These are phyloP conservation scores for Podospora comata DNA, from an alignment of 495 filamentous ascomycete genomes.

Conservation along the genomic window DNA sequence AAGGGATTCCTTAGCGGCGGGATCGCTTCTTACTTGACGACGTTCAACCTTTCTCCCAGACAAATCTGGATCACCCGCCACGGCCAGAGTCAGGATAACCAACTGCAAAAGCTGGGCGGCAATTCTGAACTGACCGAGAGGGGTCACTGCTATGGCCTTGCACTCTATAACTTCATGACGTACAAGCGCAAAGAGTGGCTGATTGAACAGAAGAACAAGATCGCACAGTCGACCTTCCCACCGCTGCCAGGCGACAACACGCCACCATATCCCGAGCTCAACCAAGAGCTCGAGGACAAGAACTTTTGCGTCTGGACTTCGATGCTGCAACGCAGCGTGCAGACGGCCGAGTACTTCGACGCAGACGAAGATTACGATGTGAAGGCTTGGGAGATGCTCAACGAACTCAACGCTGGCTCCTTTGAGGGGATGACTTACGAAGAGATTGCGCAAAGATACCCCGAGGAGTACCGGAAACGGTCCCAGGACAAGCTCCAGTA, in stretches of 20 bases:
- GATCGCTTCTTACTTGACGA: slow-evolving; percentile 87
- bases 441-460: slow-evolving; percentile 71
- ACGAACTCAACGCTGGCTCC: slow-evolving; percentile 86
- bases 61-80: slow-evolving; percentile 99
- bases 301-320: slow-evolving; percentile 98
- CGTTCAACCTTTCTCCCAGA: slow-evolving; percentile 90
- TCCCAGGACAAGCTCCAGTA: slow-evolving; percentile 83
- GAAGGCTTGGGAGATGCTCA: slow-evolving; percentile 97
- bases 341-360: slow-evolving; percentile 79
- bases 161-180: slow-evolving; percentile 73
- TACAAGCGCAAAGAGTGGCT: slow-evolving; percentile 73
- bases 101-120: slow-evolving; percentile 75
- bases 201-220: slow-evolving; percentile 68
- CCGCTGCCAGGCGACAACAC: slow-evolving; percentile 85
- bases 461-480: slow-evolving; percentile 73
- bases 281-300: slow-evolving; percentile 62
- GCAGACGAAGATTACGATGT: slow-evolving; percentile 96
- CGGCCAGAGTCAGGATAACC: slow-evolving; percentile 79
- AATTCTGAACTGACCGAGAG: slow-evolving; percentile 76
- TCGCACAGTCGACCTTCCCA: slow-evolving; percentile 68
- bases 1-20: slow-evolving; percentile 87
- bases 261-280: slow-evolving; percentile 86
- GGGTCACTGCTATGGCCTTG: slow-evolving; percentile 67
- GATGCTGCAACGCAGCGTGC: slow-evolving; percentile 83
- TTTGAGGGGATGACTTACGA: slow-evolving; percentile 95